Evolutionary conservation across 345 rosid species (phyloP).

Genomic region (Acer saccharum): DNA sequence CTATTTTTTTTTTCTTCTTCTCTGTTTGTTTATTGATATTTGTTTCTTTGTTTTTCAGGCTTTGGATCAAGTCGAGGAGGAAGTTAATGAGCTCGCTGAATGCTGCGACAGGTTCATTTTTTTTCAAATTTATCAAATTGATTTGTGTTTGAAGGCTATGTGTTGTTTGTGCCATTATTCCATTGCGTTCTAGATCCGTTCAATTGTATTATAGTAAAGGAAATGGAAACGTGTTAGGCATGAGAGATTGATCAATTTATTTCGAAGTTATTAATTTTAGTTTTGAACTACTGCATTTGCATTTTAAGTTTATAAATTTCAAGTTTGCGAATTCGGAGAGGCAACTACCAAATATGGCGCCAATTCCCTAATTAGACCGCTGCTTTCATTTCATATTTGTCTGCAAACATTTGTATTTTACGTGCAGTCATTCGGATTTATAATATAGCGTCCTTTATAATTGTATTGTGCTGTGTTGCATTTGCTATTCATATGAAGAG

Average conservation of each 20-base stretch:
- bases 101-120: slow-evolving; percentile 76
- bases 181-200: neutral
- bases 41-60: slow-evolving; percentile 38
- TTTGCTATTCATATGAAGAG: neutral
- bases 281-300: neutral
- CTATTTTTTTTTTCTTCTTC: no score
- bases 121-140: neutral
- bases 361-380: no score
- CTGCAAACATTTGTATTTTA: no score
- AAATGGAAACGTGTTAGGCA: neutral
- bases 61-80: slow-evolving; percentile 92
- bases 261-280: neutral
- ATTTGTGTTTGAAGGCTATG: neutral
- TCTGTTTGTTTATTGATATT: neutral
- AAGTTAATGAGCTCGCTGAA: slow-evolving; percentile 83
- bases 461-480: neutral
- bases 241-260: neutral
- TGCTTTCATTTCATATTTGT: no score
- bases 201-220: neutral
- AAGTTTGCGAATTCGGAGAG: neutral
- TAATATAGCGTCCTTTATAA: neutral
- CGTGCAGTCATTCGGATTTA: neutral
- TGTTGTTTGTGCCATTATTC: neutral
- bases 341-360: neutral
- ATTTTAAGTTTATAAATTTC: neutral